A percentile compares a stretch with the other conserved stretches of the same genome.
Conservation (phyloP, 306 rosid species). For the Trifolium dubium region DNA sequence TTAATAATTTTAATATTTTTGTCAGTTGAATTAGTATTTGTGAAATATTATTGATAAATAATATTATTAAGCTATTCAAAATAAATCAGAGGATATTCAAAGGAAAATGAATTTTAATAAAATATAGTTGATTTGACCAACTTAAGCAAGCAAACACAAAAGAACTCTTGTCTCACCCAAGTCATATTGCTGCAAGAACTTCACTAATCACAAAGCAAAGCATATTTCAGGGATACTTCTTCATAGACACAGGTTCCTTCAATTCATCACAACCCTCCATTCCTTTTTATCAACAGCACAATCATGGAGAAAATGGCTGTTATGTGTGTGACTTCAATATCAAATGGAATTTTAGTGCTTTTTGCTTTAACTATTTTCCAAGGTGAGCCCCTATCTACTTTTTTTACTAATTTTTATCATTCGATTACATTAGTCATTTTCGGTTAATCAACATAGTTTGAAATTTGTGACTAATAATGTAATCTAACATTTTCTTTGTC, state of each 20-base stretch:
- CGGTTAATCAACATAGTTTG: background rate
- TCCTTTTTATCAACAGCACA: background rate
- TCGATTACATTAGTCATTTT: background rate
- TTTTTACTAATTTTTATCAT: background rate
- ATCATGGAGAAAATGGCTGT: constrained; percentile 44
- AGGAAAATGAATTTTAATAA: no score
- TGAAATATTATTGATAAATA: no score
- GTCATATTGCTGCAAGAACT: background rate
- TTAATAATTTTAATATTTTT: no score
- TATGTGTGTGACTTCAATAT: constrained; percentile 29
- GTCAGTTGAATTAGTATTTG: no score
- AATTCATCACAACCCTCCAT: background rate
- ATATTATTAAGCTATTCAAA: no score
- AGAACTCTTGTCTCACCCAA: background rate
- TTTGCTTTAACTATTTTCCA: constrained; percentile 49
- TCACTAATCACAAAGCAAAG: constrained; percentile 63
- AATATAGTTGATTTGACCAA: background rate
- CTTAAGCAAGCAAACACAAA: constrained; percentile 28
- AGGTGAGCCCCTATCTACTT: constrained; percentile 36
- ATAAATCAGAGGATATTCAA: no score
- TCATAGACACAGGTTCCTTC: constrained; percentile 45
- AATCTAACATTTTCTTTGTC: background rate
- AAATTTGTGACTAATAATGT: background rate
- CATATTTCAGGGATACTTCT: constrained; percentile 57
- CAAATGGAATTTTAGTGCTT: constrained; percentile 37